Base-by-base conservation (phyloP, 441 rosid genomes). In the Populus hybrid region DNA sequence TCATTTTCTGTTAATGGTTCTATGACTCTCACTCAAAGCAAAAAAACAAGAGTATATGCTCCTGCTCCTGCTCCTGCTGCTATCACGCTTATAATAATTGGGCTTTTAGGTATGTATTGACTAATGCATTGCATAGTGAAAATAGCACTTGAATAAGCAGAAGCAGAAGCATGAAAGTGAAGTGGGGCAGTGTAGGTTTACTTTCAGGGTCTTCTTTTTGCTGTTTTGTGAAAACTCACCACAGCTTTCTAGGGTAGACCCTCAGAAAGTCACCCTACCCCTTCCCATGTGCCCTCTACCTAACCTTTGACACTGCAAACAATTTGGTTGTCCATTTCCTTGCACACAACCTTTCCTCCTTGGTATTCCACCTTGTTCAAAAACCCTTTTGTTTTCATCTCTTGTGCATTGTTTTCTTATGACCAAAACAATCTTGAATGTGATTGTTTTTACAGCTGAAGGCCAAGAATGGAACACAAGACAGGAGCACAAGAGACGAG, bases 401-500 rank as follows among this genome's bases (percentile, higher is more conserved):
- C 67, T 78, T 82, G 4, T 8, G 19, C 66, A 74, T 23, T 5
- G 38, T 10, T 11, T 38, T 73, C 23, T 19, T 4, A 9, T 23
- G 79, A 74, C 73, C 63, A 38, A 83, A 75, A 67, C 70, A 30
- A 78, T 74, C 67, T 69, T 65, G 9, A 6, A 5, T 23, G 10
- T 69, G 50, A 38, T 69, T 59, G 9, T 21, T 46, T 19, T 65
- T 82, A 79, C 94, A 94, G 98, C 82, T 94, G 2, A 92, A 86
- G 82, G 92, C 92, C 86, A 90, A 85, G 83, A 90, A 78, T 75
- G 79, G 76, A 23, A 85, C 80, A 73, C 70, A 69, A 1, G 84
- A 74, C 70, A 73, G 14, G 34, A 67, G 72, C 53, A 24, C 36
- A 10, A 74, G 70, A 57, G 82, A 81, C 38, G 95, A 91, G 14